Evolutionary conservation across 2,329 filamentous ascomycete genomes (phyloP).

Genomic region (Aureobasidium sp.): DNA sequence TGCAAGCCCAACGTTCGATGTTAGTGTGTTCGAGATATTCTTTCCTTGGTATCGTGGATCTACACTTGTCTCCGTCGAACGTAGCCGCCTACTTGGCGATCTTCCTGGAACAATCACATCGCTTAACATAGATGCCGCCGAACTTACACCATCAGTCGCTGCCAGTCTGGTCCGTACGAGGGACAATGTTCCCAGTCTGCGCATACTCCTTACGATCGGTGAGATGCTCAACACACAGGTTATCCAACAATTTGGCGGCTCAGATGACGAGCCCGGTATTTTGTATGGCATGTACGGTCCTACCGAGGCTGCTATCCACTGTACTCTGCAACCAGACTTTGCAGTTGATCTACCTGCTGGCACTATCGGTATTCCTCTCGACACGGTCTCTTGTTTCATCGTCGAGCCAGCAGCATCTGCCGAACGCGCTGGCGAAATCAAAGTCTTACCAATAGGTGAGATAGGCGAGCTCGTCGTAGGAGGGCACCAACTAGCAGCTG

Average conservation of each 20-base stretch:
- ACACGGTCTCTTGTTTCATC: constrained; percentile 74
- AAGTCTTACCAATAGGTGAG: constrained; percentile 57
- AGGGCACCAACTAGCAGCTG: constrained; percentile 69
- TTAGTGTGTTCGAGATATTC: constrained; percentile 92
- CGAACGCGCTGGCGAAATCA: constrained; percentile 29
- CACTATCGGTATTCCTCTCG: constrained; percentile 70
- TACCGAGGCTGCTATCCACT: constrained; percentile 88
- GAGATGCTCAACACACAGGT: constrained; percentile 82
- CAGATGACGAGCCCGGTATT: constrained; percentile 49
- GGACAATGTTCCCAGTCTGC: constrained; percentile 58
- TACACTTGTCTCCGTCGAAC: constrained; percentile 66
- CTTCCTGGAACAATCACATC: constrained; percentile 59
- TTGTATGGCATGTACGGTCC: constrained; percentile 93
- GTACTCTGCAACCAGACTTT: constrained; percentile 65
- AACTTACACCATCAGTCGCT: constrained; percentile 83
- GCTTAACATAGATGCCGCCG: constrained; percentile 71
- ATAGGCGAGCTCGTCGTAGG: constrained; percentile 76
- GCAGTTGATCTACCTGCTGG: constrained; percentile 49
- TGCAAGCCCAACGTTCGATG: constrained; percentile 86
- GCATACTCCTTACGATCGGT: constrained; percentile 75
- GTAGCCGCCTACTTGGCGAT: constrained; percentile 65
- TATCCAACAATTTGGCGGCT: constrained; percentile 69
- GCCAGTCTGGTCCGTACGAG: constrained; percentile 67
- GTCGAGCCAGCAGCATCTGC: constrained; percentile 41
- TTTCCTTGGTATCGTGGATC: constrained; percentile 70